Percentiles rank a stretch among this genome's conserved stretches.
These are phyloP conservation scores for Neonectria punicea DNA, from an alignment of 2,329 filamentous ascomycete species.

Conservation along the genomic window DNA sequence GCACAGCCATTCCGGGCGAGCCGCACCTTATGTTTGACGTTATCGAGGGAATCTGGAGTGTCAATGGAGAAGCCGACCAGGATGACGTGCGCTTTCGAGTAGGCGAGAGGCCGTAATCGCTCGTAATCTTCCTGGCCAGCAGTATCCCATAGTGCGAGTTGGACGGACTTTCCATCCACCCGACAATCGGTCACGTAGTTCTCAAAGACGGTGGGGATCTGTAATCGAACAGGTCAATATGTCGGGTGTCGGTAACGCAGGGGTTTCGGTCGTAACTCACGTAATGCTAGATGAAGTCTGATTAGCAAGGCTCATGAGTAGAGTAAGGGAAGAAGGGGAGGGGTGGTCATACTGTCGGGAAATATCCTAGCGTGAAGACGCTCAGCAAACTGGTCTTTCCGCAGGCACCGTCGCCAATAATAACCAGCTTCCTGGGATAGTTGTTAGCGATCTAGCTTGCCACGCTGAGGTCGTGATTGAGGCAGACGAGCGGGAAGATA, in stretches of 20 bases:
- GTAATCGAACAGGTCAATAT: constrained; percentile 36
- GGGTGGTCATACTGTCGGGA: constrained; percentile 82
- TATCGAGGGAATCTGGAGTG: constrained; percentile 94
- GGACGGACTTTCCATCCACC: constrained; percentile 98
- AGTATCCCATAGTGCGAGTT: constrained; percentile 99
- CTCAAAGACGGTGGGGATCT: constrained; percentile 96
- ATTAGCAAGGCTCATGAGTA: constrained; percentile 42
- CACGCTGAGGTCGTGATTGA: background rate
- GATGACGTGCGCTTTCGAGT: constrained; percentile 97
- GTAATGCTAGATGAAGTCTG: constrained; percentile 61
- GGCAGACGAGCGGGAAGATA: background rate
- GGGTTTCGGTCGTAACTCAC: constrained; percentile 52
- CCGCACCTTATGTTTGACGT: constrained; percentile 93
- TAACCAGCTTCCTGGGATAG: constrained; percentile 84
- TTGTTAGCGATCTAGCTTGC: constrained; percentile 26
- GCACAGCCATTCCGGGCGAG: constrained; percentile 16
- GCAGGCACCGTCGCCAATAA: constrained; percentile 96
- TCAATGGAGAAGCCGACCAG: constrained; percentile 96
- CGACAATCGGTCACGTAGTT: constrained; percentile 99
- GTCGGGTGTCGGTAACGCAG: constrained; percentile 15
- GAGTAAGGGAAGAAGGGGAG: constrained; percentile 13
- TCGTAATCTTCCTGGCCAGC: constrained; percentile 99
- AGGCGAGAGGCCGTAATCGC: constrained; percentile 90
- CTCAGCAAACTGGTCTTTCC: constrained; percentile 97
- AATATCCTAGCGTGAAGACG: constrained; percentile 97